These are phyloP conservation scores for Fusarium equiseti DNA, from an alignment of 2,329 filamentous ascomycete species.

Conservation along the genomic window DNA sequence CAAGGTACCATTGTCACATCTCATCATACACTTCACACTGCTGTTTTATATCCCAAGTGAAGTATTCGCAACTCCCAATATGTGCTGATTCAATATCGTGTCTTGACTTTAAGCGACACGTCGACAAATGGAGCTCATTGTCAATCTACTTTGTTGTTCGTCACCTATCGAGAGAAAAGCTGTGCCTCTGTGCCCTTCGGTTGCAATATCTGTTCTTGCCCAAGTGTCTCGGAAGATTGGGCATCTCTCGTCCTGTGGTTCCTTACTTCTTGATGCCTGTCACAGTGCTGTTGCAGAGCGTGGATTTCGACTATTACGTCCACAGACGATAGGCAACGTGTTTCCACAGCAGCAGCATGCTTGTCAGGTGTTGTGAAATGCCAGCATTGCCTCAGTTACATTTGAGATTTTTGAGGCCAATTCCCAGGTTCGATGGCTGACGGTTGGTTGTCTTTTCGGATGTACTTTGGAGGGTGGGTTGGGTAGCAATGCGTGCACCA, in stretches of 20 bases:
- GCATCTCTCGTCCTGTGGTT: conserved; percentile 41
- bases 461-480: conserved; percentile 47
- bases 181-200: conserved; percentile 33
- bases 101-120: conserved; percentile 45
- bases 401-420: conserved; percentile 34
- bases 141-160: conserved; percentile 27
- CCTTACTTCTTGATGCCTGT: conserved; percentile 34
- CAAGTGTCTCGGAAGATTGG: conserved; percentile 41
- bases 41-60: conserved; percentile 45
- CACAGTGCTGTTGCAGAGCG: conserved; percentile 25
- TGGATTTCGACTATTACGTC: conserved; percentile 30
- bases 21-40: conserved; percentile 33
- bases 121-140: conserved; percentile 43
- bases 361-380: conserved; percentile 39
- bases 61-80: conserved; percentile 43
- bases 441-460: conserved; percentile 20
- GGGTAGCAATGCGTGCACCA: conserved; percentile 56
- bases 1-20: conserved; percentile 35
- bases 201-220: conserved; percentile 38
- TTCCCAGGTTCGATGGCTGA: conserved; percentile 20
- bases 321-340: conserved; percentile 47
- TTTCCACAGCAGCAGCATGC: conserved; percentile 37
- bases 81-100: conserved; percentile 32
- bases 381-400: conserved; percentile 44
- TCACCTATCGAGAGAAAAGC: conserved; percentile 29